phyloP scores from a whole-genome alignment of 257 asterid genomes.

The Paraleonurus japonicus region DNA sequence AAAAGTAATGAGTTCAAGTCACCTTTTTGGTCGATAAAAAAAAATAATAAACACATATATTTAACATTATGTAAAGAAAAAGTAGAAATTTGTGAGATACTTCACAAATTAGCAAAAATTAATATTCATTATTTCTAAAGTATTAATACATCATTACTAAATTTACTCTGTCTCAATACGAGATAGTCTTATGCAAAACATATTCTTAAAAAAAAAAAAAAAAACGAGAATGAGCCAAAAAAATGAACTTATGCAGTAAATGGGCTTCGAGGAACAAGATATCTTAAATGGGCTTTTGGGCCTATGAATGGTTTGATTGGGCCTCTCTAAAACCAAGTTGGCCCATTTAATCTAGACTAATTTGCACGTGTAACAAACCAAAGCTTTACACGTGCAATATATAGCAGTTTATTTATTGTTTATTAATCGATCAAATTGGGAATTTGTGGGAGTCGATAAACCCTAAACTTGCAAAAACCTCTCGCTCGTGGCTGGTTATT shows the following conservation, averaged over 20 bases:
- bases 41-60: too few species aligned
- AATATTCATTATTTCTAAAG: too few species aligned
- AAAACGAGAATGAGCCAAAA: neutral
- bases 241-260: neutral
- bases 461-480: conserved; percentile 28
- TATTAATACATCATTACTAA: too few species aligned
- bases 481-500: conserved; percentile 14
- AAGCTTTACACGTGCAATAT: neutral
- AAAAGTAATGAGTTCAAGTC: too few species aligned
- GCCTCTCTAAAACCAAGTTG: neutral
- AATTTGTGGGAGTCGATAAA: neutral
- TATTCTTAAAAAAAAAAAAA: too few species aligned
- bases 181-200: too few species aligned
- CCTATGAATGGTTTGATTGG: neutral
- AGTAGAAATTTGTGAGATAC: too few species aligned
- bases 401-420: neutral
- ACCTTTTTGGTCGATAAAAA: too few species aligned
- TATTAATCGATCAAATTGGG: neutral
- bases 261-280: neutral
- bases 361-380: too few species aligned
- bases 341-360: neutral
- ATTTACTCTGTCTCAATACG: too few species aligned
- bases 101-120: too few species aligned
- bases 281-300: neutral
- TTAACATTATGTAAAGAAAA: too few species aligned